A percentile compares a stretch with the other conserved stretches of the same genome.
phyloP scores from a whole-genome alignment of 2,329 filamentous ascomycete genomes.

The Lojkania enalia region DNA sequence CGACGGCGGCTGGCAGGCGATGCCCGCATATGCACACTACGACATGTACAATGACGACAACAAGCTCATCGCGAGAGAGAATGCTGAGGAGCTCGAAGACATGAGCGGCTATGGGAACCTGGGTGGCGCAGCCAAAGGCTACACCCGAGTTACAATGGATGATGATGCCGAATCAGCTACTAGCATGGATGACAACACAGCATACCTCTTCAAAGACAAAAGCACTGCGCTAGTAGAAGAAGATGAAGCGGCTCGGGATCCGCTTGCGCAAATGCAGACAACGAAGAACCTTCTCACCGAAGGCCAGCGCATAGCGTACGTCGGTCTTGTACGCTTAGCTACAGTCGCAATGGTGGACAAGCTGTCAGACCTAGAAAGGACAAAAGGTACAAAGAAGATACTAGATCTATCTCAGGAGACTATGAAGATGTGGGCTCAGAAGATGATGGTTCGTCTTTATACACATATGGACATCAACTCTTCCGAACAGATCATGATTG shows the following conservation, averaged over 20 bases:
- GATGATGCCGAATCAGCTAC: slow-evolving; percentile 93
- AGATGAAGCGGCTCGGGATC: slow-evolving; percentile 77
- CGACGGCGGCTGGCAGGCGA: slow-evolving; percentile 84
- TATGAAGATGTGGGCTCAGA: slow-evolving; percentile 94
- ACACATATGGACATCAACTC: slow-evolving; percentile 94
- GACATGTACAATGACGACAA: slow-evolving; percentile 97
- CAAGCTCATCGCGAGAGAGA: slow-evolving; percentile 80
- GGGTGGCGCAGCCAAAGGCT: slow-evolving; percentile 90
- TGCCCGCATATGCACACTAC: slow-evolving; percentile 90
- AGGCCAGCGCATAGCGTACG: slow-evolving; percentile 93
- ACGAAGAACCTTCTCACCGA: slow-evolving; percentile 96
- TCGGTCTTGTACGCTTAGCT: slow-evolving; percentile 82
- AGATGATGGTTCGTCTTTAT: slow-evolving; percentile 96
- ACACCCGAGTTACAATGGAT: slow-evolving; percentile 91
- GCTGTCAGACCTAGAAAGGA: slow-evolving; percentile 63
- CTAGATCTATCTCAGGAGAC: slow-evolving; percentile 71
- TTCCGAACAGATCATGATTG: slow-evolving; percentile 96
- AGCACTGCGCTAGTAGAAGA: slow-evolving; percentile 64
- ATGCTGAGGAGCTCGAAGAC: slow-evolving; percentile 69
- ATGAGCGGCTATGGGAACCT: slow-evolving; percentile 73
- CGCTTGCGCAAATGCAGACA: slow-evolving; percentile 86
- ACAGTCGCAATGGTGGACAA: slow-evolving; percentile 77
- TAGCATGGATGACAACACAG: slow-evolving; percentile 95
- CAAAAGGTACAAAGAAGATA: slow-evolving; percentile 71
- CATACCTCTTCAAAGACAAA: slow-evolving; percentile 86